Conservation (phyloP, 2,329 filamentous ascomycete genomes). For the Fusarium camptoceras region DNA sequence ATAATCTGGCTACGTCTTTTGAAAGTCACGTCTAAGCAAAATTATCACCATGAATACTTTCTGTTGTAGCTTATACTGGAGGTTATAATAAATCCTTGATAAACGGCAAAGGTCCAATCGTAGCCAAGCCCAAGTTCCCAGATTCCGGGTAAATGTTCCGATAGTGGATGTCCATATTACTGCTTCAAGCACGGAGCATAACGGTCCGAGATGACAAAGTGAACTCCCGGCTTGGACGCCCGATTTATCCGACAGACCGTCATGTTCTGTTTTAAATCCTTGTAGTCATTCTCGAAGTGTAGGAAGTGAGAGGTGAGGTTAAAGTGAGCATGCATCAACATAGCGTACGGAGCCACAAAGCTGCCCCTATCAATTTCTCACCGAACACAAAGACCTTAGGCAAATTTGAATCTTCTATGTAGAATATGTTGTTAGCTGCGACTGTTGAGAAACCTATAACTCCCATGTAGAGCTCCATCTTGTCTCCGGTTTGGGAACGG, state of each 20-base stretch:
- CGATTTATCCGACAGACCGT: not conserved
- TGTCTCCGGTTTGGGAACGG: not conserved
- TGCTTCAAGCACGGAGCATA: not conserved
- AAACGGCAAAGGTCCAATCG: not conserved
- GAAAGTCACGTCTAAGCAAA: too few relatives aligned
- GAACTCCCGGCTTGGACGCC: not conserved
- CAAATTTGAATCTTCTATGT: too few relatives aligned
- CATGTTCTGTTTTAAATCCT: not conserved
- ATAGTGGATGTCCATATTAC: not conserved
- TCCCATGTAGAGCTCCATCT: too few relatives aligned
- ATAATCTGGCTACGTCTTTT: too few relatives aligned
- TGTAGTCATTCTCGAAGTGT: not conserved
- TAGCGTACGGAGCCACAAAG: rapidly evolving
- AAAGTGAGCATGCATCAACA: not conserved
- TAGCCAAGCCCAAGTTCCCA: not conserved
- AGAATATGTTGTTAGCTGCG: too few relatives aligned
- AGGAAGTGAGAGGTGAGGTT: not conserved
- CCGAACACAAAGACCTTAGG: not conserved
- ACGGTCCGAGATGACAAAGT: not conserved
- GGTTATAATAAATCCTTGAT: not conserved
- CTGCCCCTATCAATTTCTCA: not conserved
- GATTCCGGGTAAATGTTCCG: not conserved
- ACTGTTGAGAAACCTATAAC: rapidly evolving
- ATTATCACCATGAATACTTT: not conserved
- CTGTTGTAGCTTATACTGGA: not conserved